Evolutionary conservation across 116 monocot species (phyloP).

Genomic region (Dioscorea cayenensis): DNA sequence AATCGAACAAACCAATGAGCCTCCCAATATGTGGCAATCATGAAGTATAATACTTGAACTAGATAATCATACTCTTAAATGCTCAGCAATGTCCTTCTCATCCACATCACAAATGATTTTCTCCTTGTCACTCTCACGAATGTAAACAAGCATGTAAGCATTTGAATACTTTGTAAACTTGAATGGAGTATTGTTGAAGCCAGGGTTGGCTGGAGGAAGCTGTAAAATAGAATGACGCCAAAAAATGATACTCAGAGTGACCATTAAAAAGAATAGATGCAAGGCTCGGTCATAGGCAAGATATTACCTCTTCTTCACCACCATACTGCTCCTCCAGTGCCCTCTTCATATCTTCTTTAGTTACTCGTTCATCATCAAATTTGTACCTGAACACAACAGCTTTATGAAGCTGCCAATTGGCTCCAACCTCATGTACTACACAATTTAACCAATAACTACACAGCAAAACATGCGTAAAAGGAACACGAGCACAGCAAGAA

Average conservation of each 20-base stretch:
- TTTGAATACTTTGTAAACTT: slow-evolving; percentile 99
- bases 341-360: slow-evolving; percentile 91
- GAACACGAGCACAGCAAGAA: no score
- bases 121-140: slow-evolving; percentile 98
- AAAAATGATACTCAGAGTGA: neutral
- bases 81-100: slow-evolving; percentile 98
- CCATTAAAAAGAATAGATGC: neutral
- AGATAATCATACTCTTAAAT: slow-evolving; percentile 62
- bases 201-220: slow-evolving; percentile 93
- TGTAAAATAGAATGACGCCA: slow-evolving; percentile 11
- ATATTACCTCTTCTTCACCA: slow-evolving; percentile 92
- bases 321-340: slow-evolving; percentile 98
- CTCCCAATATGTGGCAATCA: neutral
- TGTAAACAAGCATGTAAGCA: slow-evolving; percentile 99
- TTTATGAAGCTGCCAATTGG: neutral
- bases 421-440: neutral
- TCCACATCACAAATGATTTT: slow-evolving; percentile 98
- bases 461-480: no score
- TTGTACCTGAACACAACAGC: slow-evolving; percentile 58
- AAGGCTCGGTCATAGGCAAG: neutral
- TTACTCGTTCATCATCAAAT: slow-evolving; percentile 99
- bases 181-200: slow-evolving; percentile 87
- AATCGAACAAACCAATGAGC: neutral
- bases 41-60: neutral
- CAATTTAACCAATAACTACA: neutral